Conservation (phyloP, 495 filamentous ascomycete genomes). For the Podospora sp. region DNA sequence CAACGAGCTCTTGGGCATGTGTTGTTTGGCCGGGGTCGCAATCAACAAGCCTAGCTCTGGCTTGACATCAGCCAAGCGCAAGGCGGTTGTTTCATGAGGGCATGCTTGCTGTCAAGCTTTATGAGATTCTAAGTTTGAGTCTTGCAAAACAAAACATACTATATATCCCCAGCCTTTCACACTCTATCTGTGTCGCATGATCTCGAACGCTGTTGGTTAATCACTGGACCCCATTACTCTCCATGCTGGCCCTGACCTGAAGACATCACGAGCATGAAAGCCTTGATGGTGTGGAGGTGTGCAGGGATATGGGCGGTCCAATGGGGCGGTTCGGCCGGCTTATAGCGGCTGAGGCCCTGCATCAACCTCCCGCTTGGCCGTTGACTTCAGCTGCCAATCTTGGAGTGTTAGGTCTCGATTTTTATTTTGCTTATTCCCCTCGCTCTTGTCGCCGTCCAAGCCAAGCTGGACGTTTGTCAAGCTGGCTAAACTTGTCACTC, state of each 20-base stretch:
- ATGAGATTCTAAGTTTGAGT: too few species aligned
- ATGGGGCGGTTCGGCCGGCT: neutral
- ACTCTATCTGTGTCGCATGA: neutral
- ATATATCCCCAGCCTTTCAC: neutral
- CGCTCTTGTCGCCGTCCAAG: neutral
- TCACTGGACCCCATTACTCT: neutral
- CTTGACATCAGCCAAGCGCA: too few species aligned
- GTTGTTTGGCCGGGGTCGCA: too few species aligned
- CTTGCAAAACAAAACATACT: too few species aligned
- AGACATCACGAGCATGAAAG: neutral
- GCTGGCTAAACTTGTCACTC: neutral
- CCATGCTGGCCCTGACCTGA: neutral
- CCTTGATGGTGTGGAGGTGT: neutral
- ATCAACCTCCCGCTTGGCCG: too few species aligned
- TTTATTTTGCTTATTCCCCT: neutral
- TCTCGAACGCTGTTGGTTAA: neutral
- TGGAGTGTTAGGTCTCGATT: neutral
- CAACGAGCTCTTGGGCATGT: too few species aligned
- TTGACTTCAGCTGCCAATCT: neutral
- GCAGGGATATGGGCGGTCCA: neutral
- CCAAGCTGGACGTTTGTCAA: neutral
- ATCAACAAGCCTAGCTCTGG: too few species aligned
- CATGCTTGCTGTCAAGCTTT: too few species aligned
- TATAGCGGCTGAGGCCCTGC: slow-evolving; percentile 1
- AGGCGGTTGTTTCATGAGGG: too few species aligned